Percentiles rank a stretch among this genome's conserved stretches.
phyloP scores from a whole-genome alignment of 768 basidiomycete genomes.

The Lactarius trivialis region DNA sequence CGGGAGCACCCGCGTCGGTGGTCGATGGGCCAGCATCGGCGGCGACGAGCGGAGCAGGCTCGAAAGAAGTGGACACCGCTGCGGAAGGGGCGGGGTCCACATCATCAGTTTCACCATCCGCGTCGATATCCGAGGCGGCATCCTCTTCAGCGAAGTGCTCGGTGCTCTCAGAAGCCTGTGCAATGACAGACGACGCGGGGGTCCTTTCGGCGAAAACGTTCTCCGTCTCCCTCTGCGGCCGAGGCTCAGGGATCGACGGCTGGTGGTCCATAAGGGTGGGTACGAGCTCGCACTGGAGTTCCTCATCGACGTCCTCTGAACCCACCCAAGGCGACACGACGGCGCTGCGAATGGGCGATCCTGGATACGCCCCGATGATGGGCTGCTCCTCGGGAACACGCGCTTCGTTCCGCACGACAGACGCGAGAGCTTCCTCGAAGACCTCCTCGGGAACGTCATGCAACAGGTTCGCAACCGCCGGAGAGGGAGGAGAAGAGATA shows the following conservation, averaged over 20 bases:
- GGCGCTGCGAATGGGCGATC: conserved; percentile 31
- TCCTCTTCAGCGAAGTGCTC: conserved; percentile 14
- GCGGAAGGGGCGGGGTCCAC: not conserved
- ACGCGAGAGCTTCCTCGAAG: conserved; percentile 10
- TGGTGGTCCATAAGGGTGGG: not conserved
- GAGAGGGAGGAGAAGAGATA: conserved; percentile 11
- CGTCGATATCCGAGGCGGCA: conserved; percentile 16
- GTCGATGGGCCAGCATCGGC: not conserved
- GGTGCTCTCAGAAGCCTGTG: conserved; percentile 16
- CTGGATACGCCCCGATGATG: conserved; percentile 41
- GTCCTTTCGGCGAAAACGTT: not conserved
- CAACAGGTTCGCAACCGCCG: not conserved
- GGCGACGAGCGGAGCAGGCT: not conserved
- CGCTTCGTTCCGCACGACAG: conserved; percentile 1
- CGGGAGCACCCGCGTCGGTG: conserved; percentile 1
- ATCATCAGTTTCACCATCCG: conserved; percentile 17
- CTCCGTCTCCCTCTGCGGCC: not conserved
- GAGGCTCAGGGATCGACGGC: not conserved
- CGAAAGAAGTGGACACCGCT: not conserved
- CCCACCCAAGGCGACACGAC: conserved; percentile 20
- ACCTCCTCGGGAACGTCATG: conserved; percentile 2
- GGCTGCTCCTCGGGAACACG: conserved; percentile 31
- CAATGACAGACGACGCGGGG: conserved; percentile 9
- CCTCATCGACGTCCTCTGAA: conserved; percentile 1
- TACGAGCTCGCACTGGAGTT: not conserved